Evolutionary conservation across 306 rosid species (phyloP), one percentile per base, ranked within the genome.

Genomic region (Corylus americana): DNA sequence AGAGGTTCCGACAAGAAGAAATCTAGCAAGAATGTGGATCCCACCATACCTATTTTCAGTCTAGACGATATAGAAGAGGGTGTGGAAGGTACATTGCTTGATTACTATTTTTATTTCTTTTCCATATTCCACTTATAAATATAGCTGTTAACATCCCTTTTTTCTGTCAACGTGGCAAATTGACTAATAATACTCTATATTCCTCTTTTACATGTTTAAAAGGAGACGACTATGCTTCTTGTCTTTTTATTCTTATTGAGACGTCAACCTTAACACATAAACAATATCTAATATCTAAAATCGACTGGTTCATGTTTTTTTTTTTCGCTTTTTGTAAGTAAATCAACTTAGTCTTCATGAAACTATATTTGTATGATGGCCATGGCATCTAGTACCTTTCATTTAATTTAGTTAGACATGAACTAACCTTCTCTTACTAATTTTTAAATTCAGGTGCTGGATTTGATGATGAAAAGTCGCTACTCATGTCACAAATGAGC

Each of bases 1-100:
- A 90, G 88, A 31, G 94, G 94, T 69, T 91, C 94, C 20, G 93
- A 90, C 70, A 93, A 91, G 91, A 91, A 90, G 88, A 93, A 88
- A 85, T 90, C 95, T 68, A 83, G 88, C 76, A 91, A 87, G 89
- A 76, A 90, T 61, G 90, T 81, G 22, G 98, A 95, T 63, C 88
- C 98, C 17, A 92, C 96, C 5, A 92, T 93, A 54, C 98, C 98
- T 0, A 85, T 90, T 76, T 95, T 85, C 89, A 92, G 81, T 86
- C 90, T 95, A 1, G 98, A 93, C 77, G 98, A 95, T 78, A 93
- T 93, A 48, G 98, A 95, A 80, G 99, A 93, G 80, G 98, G 97
- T n/a, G 92, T 95, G 69, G 98, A 93, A 88, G 98, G 98, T 92
- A 87, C 6, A 57, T 57, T 58, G 55, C 42, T 45, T 12, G n/a